Evolutionary conservation across 768 basidiomycete genomes (phyloP), one percentile per base, ranked within the genome.

Genomic region (Suillus subaureus): DNA sequence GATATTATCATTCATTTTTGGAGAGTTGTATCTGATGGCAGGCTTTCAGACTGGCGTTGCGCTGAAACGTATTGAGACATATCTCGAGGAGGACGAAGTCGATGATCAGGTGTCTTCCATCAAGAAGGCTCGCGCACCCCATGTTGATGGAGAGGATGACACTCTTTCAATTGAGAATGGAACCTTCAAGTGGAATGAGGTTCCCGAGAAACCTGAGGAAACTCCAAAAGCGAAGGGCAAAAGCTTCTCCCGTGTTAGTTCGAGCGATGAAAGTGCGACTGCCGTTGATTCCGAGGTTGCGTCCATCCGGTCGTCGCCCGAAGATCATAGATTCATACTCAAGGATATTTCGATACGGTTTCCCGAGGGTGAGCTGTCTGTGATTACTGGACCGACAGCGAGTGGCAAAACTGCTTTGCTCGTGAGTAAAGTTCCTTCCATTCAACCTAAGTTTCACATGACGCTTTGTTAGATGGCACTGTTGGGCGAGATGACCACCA

Each of bases 1-100:
- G 67, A 7, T 31, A 16, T 16, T 61, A 15, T 33, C 63, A 18
- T 62, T 26, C 7, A 37, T 26, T 23, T 7, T 8, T 12, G 11
- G 26, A 55, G 35, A 26, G n/a, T 42, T 54, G 58, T 57, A 12
- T 49, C 15, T n/a, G 31, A 54, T 61, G 15, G 58, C n/a, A 21
- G 33, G 9, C n/a, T 9, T 64, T 33, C 57, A 88, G 78, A 83
- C 86, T 0, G 77, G 81, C 23, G 88, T 91, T 3, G 82, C 88
- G 1, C 72, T 90, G 42, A 77, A 84, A 31, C 86, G 89, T 45
- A 88, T 91, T 63, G 82, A 85, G 56, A 83, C 79, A 2, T 90
- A 85, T 77, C 79, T 89, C 0, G 78, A 78, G 15, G 89, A 90
- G 67, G 87, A 88, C 37, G 89, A 90, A 70, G 86, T 90, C 8